phyloP scores from a whole-genome alignment of 2,329 filamentous ascomycete species.

The Verticillium isaacii region DNA sequence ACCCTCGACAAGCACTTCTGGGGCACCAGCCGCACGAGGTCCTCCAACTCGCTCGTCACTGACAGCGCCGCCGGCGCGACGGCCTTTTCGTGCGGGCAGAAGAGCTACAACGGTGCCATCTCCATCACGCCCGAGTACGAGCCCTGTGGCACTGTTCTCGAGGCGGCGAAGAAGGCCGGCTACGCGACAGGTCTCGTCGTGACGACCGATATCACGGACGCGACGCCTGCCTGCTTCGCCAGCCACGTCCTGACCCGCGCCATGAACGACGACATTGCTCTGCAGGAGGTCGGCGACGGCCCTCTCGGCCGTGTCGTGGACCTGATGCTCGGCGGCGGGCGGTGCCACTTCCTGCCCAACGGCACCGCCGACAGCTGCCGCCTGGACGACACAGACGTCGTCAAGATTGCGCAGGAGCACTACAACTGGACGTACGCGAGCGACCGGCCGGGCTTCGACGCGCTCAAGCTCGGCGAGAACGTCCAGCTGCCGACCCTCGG shows the following conservation, averaged over 20 bases:
- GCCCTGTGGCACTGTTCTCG: slow-evolving; percentile 86
- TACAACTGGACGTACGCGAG: slow-evolving; percentile 76
- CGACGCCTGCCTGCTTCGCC: slow-evolving; percentile 92
- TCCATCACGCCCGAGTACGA: slow-evolving; percentile 78
- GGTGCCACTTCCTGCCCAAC: slow-evolving; percentile 91
- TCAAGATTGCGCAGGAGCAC: slow-evolving; percentile 66
- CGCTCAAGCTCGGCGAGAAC: slow-evolving; percentile 59
- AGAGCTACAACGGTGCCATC: slow-evolving; percentile 97
- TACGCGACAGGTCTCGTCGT: slow-evolving; percentile 93
- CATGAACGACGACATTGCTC: slow-evolving; percentile 86
- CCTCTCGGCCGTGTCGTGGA: slow-evolving; percentile 85
- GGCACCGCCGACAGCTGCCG: slow-evolving; percentile 77
- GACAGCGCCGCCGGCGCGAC: slow-evolving; percentile 97
- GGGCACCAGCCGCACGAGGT: slow-evolving; percentile 83
- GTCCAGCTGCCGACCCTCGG: slow-evolving; percentile 79
- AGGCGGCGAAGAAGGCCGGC: slow-evolving; percentile 87
- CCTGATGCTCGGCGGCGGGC: slow-evolving; percentile 85
- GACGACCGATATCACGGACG: slow-evolving; percentile 91
- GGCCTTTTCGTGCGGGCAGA: slow-evolving; percentile 85
- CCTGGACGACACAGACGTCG: slow-evolving; percentile 70
- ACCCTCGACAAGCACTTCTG: slow-evolving; percentile 84
- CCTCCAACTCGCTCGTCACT: slow-evolving; percentile 79
- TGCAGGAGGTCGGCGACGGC: slow-evolving; percentile 87
- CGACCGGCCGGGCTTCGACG: slow-evolving; percentile 70
- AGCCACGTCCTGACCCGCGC: slow-evolving; percentile 75